Percentiles rank a stretch among this genome's conserved stretches.
phyloP scores from a whole-genome alignment of 805 yeast genomes.

The Isabelozyma gotoi region DNA sequence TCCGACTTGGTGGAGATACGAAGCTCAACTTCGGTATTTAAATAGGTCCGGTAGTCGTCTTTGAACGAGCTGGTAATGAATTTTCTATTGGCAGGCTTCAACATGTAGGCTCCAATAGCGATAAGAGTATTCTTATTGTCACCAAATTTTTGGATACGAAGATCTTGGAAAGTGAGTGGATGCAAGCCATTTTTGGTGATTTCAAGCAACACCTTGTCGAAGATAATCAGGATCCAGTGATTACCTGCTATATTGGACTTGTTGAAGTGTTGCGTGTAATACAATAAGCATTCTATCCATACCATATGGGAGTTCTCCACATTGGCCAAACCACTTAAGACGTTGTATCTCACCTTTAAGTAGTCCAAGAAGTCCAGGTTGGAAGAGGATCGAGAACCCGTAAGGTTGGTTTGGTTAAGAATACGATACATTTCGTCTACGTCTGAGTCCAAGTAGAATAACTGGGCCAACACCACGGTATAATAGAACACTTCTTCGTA shows the following conservation, averaged over 20 bases:
- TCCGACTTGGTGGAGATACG: conserved; percentile 11
- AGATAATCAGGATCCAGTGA: conserved; percentile 33
- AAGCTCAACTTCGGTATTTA: conserved; percentile 19
- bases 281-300: conserved; percentile 29
- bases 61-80: conserved; percentile 17
- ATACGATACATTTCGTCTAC: conserved; percentile 15
- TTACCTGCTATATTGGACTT: conserved; percentile 34
- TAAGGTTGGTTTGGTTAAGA: neutral
- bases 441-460: conserved; percentile 28
- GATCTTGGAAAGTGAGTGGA: conserved; percentile 14
- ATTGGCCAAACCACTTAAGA: conserved; percentile 26
- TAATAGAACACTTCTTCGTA: conserved; percentile 33
- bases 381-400: conserved; percentile 5
- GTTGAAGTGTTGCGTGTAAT: conserved; percentile 18
- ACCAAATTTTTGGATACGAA: conserved; percentile 17
- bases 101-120: conserved; percentile 24
- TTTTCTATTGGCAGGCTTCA: conserved; percentile 17
- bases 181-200: conserved; percentile 17
- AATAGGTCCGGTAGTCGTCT: conserved; percentile 23
- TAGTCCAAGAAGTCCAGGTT: conserved; percentile 26
- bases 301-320: conserved; percentile 14
- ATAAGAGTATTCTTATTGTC: conserved; percentile 24
- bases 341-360: conserved; percentile 32
- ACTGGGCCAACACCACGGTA: conserved; percentile 32
- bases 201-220: conserved; percentile 14